Conservation (phyloP, 176 grass and related monocot genomes). For the Guadua angustifolia region DNA sequence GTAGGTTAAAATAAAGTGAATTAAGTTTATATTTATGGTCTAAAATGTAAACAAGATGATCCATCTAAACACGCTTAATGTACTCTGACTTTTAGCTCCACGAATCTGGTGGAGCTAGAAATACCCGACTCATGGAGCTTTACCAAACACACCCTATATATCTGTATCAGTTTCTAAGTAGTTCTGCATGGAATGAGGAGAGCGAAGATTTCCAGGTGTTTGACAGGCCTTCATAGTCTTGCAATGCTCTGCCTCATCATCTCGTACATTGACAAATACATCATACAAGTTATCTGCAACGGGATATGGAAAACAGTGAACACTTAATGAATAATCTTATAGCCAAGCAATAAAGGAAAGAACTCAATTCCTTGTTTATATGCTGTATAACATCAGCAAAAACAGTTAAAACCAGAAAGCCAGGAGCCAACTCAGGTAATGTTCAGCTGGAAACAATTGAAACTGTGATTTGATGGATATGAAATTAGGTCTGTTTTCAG, state of each 20-base stretch:
- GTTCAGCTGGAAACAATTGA: neutral
- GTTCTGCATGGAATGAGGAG: slow-evolving; percentile 63
- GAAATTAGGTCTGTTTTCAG: neutral
- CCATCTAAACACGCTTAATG: too few species aligned
- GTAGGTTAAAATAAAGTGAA: too few species aligned
- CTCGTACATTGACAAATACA: slow-evolving; percentile 83
- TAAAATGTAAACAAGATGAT: too few species aligned
- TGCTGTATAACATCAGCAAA: neutral
- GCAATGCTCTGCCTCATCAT: slow-evolving; percentile 86
- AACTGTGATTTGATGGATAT: neutral
- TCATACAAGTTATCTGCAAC: slow-evolving; percentile 82
- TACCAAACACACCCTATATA: too few species aligned
- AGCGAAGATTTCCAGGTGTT: slow-evolving; percentile 69
- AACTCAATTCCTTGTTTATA: neutral
- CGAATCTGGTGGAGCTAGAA: too few species aligned
- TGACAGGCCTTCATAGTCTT: slow-evolving; percentile 97
- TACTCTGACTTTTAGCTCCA: too few species aligned
- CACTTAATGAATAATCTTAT: neutral
- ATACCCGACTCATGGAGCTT: too few species aligned
- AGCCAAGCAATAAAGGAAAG: neutral
- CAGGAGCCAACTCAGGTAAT: neutral
- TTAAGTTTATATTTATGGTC: too few species aligned
- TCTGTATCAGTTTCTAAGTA: slow-evolving; percentile 40
- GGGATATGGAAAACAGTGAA: slow-evolving; percentile 19
- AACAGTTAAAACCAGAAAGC: neutral